These are phyloP conservation scores for Suillus alpinus DNA, from an alignment of 768 basidiomycete species.

Conservation along the genomic window DNA sequence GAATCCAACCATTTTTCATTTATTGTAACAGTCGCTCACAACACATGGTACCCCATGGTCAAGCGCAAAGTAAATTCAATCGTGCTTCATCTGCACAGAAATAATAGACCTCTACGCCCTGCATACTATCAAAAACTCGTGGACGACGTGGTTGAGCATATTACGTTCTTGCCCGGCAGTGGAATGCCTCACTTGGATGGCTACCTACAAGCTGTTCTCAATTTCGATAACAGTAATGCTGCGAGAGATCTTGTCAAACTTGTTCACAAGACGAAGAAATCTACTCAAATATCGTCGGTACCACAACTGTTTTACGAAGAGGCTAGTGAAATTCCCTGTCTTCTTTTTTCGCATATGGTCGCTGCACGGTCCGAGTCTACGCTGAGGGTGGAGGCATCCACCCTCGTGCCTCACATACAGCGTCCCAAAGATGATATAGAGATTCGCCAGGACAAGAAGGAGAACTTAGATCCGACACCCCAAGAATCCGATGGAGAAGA, in stretches of 20 bases:
- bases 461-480: not conserved
- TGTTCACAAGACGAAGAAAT: slow-evolving; percentile 14
- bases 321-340: slow-evolving; percentile 27
- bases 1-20: not conserved
- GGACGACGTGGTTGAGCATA: not conserved
- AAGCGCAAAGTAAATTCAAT: not conserved
- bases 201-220: slow-evolving; percentile 13
- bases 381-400: slow-evolving; percentile 14
- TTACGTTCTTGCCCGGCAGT: not conserved
- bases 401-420: slow-evolving; percentile 13
- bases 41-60: not conserved
- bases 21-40: not conserved
- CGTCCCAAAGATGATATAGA: not conserved
- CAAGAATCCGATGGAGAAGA: not conserved
- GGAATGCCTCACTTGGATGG: not conserved
- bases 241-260: slow-evolving; percentile 21
- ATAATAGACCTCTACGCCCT: not conserved
- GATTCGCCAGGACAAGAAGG: not conserved
- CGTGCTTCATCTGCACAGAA: too few relatives aligned
- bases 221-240: slow-evolving; percentile 10
- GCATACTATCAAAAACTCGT: not conserved
- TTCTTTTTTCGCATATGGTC: slow-evolving; percentile 21
- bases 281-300: slow-evolving; percentile 6
- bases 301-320: slow-evolving; percentile 29
- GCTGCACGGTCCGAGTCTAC: slow-evolving; percentile 14